Percentiles rank a stretch among this genome's conserved stretches.
These are phyloP conservation scores for Sugiyamaella mastotermitis DNA, from an alignment of 805 yeast genomes.

Conservation along the genomic window DNA sequence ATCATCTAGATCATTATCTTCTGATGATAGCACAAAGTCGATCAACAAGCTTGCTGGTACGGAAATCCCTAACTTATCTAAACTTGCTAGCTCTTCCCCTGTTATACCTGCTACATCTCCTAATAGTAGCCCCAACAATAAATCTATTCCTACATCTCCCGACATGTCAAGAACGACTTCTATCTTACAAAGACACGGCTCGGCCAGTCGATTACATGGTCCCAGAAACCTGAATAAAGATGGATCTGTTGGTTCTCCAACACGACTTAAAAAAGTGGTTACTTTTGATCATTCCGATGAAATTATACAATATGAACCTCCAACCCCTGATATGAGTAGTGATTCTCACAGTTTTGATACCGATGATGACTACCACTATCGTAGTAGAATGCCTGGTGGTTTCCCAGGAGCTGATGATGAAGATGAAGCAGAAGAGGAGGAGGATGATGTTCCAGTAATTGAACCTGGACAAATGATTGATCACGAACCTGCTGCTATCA, in stretches of 20 bases:
- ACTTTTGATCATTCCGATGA: constrained; percentile 21
- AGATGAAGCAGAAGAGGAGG: constrained; percentile 15
- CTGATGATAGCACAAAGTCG: too few relatives aligned
- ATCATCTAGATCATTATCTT: too few relatives aligned
- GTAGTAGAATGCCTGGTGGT: too few relatives aligned
- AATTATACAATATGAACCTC: constrained; percentile 22
- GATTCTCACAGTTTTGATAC: constrained; percentile 9
- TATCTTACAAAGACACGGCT: constrained; percentile 14
- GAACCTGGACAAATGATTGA: constrained; percentile 17
- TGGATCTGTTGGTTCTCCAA: constrained; percentile 1
- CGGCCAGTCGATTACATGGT: constrained; percentile 14
- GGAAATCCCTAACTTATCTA: neutral
- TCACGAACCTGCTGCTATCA: neutral
- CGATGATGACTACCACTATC: constrained; percentile 9
- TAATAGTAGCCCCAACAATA: neutral
- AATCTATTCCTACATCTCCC: too few relatives aligned
- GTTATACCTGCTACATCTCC: neutral
- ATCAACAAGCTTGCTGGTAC: neutral
- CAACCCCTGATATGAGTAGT: constrained; percentile 19
- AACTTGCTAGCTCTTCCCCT: neutral
- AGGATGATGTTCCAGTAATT: constrained; percentile 19
- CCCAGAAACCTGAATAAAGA: constrained; percentile 13
- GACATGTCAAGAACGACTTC: constrained; percentile 15
- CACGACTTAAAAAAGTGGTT: constrained; percentile 21
- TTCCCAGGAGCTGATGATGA: constrained; percentile 14